phyloP scores from a whole-genome alignment of 306 rosid genomes.

The Alnus glutinosa region DNA sequence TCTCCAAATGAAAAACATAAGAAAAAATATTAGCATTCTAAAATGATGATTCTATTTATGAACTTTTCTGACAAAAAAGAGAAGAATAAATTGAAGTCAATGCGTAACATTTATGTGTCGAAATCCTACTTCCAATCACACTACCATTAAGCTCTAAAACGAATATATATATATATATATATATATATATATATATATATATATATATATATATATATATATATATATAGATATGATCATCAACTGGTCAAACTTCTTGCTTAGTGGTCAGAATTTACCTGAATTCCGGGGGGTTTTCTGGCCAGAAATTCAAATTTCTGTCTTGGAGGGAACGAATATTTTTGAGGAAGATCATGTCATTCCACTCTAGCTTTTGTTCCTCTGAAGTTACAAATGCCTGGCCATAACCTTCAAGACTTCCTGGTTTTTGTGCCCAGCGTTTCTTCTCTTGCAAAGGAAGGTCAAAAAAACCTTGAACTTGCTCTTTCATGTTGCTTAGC shows the following conservation, averaged over 20 bases:
- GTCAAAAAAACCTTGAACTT: constrained; percentile 43
- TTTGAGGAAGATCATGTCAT: constrained; percentile 53
- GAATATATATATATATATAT: background rate
- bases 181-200: too few relatives aligned
- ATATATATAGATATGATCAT: background rate
- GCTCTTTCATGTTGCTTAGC: constrained; percentile 31
- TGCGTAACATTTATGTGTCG: too few relatives aligned
- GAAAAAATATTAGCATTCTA: background rate
- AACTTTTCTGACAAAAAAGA: too few relatives aligned
- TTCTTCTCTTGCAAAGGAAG: constrained; percentile 42
- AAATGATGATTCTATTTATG: too few relatives aligned
- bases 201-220: background rate
- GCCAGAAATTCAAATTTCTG: constrained; percentile 48
- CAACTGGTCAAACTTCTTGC: background rate
- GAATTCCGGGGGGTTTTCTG: constrained; percentile 48
- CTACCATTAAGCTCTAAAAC: too few relatives aligned
- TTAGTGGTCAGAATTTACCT: constrained; percentile 27
- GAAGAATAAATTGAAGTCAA: too few relatives aligned
- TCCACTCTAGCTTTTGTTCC: constrained; percentile 49
- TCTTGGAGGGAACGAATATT: constrained; percentile 29
- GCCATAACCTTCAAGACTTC: constrained; percentile 52
- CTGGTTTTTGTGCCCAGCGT: constrained; percentile 45
- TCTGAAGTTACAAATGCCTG: constrained; percentile 50
- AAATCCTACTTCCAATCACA: too few relatives aligned
- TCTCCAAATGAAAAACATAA: background rate